Percentiles rank a stretch among this genome's conserved stretches.
These are phyloP conservation scores for Barnettozyma californica DNA, from an alignment of 805 yeast species.

Conservation along the genomic window DNA sequence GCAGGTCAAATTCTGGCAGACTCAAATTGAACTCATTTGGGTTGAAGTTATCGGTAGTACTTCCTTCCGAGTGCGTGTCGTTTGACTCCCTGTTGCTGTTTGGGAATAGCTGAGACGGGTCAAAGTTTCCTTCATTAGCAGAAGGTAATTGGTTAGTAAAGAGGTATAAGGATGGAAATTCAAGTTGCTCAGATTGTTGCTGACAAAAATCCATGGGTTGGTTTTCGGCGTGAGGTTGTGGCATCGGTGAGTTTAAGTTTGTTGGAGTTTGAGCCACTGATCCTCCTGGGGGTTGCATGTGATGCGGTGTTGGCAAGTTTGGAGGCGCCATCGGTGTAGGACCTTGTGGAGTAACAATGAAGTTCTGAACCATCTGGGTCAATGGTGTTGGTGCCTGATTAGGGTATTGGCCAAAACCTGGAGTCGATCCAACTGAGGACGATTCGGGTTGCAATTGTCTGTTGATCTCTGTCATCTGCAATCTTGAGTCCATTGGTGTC, in stretches of 20 bases:
- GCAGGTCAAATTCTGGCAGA: slow-evolving; percentile 25
- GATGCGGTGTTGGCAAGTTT: slow-evolving; percentile 2
- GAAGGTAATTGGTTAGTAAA: slow-evolving; percentile 24
- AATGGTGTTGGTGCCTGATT: slow-evolving; percentile 5
- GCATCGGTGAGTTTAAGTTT: slow-evolving; percentile 1
- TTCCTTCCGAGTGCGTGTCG: slow-evolving; percentile 14
- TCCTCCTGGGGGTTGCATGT: slow-evolving; percentile 6
- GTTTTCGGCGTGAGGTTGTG: background rate
- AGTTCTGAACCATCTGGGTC: slow-evolving; percentile 5
- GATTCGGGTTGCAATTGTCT: background rate
- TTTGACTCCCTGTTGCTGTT: slow-evolving; percentile 3
- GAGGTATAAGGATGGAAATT: slow-evolving; percentile 26
- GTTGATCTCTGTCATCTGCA: background rate
- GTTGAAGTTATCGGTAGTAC: slow-evolving; percentile 13
- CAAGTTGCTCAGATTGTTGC: slow-evolving; percentile 9
- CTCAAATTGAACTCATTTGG: slow-evolving; percentile 21
- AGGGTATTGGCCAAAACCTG: slow-evolving; percentile 1
- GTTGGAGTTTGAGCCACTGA: slow-evolving; percentile 6
- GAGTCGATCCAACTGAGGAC: slow-evolving; percentile 2
- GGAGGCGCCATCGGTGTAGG: slow-evolving; percentile 6
- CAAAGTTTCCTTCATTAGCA: slow-evolving; percentile 14
- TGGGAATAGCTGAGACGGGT: slow-evolving; percentile 26
- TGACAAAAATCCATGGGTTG: background rate
- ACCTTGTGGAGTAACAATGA: slow-evolving; percentile 6
- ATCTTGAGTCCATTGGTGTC: background rate